A percentile compares a stretch with the other conserved stretches of the same genome.
Conservation (phyloP, 2,329 filamentous ascomycete genomes). For the Apiospora malaysiana region DNA sequence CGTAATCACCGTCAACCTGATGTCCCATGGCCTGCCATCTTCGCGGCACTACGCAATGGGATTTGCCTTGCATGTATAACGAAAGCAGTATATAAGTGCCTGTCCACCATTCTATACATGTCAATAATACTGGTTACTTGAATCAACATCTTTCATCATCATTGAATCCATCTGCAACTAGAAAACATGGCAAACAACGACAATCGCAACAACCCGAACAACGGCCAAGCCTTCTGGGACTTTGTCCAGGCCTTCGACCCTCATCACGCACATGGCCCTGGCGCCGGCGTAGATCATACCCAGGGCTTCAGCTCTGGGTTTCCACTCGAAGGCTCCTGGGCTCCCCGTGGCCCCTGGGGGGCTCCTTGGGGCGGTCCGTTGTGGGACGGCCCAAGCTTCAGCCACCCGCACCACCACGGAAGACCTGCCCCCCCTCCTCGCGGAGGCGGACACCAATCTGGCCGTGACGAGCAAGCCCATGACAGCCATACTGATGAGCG, state of each 20-base stretch:
- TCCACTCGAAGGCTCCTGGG: constrained; percentile 29
- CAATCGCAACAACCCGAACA: constrained; percentile 30
- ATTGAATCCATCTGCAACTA: constrained; percentile 4
- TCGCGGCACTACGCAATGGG: constrained; percentile 13
- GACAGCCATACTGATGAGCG: constrained; percentile 30
- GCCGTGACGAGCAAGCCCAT: constrained; percentile 26
- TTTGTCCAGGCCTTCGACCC: constrained; percentile 44
- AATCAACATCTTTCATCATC: background rate
- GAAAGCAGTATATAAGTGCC: constrained; percentile 1
- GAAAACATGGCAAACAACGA: constrained; percentile 28
- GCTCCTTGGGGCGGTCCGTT: constrained; percentile 26
- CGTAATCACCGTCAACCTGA: constrained; percentile 20
- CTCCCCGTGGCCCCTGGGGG: constrained; percentile 19
- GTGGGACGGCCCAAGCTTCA: constrained; percentile 26
- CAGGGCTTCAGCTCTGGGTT: constrained; percentile 41
- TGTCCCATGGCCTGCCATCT: background rate
- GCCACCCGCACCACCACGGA: constrained; percentile 26
- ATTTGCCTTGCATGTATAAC: constrained; percentile 6
- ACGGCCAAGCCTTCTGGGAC: constrained; percentile 37
- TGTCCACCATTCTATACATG: background rate
- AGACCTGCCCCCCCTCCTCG: constrained; percentile 32
- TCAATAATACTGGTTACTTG: background rate
- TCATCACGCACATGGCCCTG: constrained; percentile 35
- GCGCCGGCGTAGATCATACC: constrained; percentile 34
- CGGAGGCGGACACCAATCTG: constrained; percentile 35